Percentiles rank a stretch among this genome's conserved stretches.
Conservation (phyloP, 2,329 filamentous ascomycete genomes). For the Penicillium sp. region DNA sequence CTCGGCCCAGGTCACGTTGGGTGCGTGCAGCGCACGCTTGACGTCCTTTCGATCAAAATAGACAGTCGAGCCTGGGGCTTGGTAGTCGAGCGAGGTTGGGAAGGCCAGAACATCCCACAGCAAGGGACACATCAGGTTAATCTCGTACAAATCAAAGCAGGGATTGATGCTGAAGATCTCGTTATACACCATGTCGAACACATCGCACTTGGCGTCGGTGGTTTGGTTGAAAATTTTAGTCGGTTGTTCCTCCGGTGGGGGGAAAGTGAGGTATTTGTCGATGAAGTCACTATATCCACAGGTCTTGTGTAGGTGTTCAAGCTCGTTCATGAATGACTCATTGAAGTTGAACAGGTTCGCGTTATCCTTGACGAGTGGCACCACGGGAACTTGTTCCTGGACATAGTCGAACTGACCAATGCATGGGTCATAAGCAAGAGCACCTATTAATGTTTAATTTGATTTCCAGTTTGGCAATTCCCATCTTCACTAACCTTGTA, state of each 20-base stretch:
- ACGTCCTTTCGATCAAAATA: constrained; percentile 76
- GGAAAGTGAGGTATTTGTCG: constrained; percentile 61
- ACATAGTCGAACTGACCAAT: constrained; percentile 48
- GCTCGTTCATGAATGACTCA: constrained; percentile 43
- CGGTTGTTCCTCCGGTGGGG: constrained; percentile 54
- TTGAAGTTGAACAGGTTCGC: constrained; percentile 52
- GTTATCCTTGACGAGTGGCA: constrained; percentile 49
- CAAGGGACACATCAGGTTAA: constrained; percentile 72
- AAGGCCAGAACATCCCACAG: constrained; percentile 72
- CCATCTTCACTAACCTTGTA: constrained; percentile 54
- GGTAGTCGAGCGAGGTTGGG: constrained; percentile 58
- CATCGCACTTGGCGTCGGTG: constrained; percentile 55
- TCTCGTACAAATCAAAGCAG: constrained; percentile 78
- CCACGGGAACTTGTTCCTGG: constrained; percentile 40
- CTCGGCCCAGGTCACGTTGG: constrained; percentile 40
- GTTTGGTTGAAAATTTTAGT: constrained; percentile 57
- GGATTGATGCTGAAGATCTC: constrained; percentile 68
- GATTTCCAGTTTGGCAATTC: not conserved
- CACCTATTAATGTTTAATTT: constrained; percentile 25
- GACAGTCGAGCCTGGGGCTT: constrained; percentile 63
- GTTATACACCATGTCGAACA: constrained; percentile 61
- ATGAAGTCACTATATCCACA: constrained; percentile 54
- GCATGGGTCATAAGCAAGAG: constrained; percentile 74
- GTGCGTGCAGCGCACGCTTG: constrained; percentile 69
- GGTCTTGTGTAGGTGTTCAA: constrained; percentile 45